phyloP scores from a whole-genome alignment of 2,329 filamentous ascomycete genomes.

The Penicillium sp. region DNA sequence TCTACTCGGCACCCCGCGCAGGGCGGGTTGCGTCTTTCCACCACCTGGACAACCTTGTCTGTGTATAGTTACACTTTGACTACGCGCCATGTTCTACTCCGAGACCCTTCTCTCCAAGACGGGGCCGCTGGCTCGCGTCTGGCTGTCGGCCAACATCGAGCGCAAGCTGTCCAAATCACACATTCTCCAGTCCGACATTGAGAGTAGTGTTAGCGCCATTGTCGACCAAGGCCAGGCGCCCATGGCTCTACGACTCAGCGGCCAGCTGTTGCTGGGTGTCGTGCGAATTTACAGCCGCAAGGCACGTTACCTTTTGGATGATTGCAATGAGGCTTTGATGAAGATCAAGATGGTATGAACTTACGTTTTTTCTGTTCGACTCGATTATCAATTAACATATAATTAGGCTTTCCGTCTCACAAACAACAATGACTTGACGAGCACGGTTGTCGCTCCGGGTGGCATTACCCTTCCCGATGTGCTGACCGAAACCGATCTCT shows the following conservation, averaged over 20 bases:
- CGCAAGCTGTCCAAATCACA: slow-evolving; percentile 97
- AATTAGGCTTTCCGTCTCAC: slow-evolving; percentile 84
- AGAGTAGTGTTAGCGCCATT: slow-evolving; percentile 91
- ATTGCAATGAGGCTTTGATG: slow-evolving; percentile 94
- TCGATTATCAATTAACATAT: neutral
- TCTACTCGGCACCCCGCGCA: slow-evolving; percentile 30
- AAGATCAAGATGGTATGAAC: slow-evolving; percentile 91
- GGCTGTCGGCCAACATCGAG: slow-evolving; percentile 96
- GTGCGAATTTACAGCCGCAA: slow-evolving; percentile 97
- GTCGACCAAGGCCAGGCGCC: slow-evolving; percentile 89
- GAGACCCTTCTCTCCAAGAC: slow-evolving; percentile 94
- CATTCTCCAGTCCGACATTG: slow-evolving; percentile 88
- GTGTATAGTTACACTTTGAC: slow-evolving; percentile 12
- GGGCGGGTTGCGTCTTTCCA: slow-evolving; percentile 27
- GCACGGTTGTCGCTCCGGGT: slow-evolving; percentile 72
- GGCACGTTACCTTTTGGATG: slow-evolving; percentile 89
- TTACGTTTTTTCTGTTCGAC: neutral
- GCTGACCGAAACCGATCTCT: slow-evolving; percentile 87
- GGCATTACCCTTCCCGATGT: slow-evolving; percentile 85
- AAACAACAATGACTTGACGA: slow-evolving; percentile 92
- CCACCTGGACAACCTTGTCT: slow-evolving; percentile 33
- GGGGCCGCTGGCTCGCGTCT: slow-evolving; percentile 92
- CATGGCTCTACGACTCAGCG: slow-evolving; percentile 88
- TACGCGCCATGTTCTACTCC: slow-evolving; percentile 81
- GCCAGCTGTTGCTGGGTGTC: slow-evolving; percentile 89